Percentiles rank a stretch among this genome's conserved stretches.
These are phyloP conservation scores for Fagopyrum tataricum DNA, from an alignment of 148 eudicot genomes.

Conservation along the genomic window DNA sequence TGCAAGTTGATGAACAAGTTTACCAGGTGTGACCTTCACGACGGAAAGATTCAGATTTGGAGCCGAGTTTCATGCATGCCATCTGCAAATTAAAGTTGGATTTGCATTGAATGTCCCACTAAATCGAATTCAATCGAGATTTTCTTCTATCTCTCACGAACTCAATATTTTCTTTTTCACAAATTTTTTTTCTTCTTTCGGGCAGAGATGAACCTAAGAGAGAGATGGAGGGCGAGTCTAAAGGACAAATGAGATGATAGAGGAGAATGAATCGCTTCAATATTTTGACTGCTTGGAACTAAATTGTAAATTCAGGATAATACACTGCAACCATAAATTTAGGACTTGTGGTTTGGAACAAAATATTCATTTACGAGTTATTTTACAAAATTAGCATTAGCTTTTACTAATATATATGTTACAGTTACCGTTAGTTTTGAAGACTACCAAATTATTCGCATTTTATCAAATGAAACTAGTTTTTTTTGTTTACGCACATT, in stretches of 20 bases:
- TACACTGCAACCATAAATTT: neutral
- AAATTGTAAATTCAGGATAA: neutral
- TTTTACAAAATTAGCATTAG: neutral
- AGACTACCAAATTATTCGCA: too few relatives aligned
- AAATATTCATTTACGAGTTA: neutral
- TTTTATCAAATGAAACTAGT: too few relatives aligned
- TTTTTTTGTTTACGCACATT: too few relatives aligned
- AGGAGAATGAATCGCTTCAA: conserved; percentile 21
- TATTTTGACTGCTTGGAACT: neutral
- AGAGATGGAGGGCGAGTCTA: conserved; percentile 27
- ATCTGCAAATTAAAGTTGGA: conserved; percentile 18
- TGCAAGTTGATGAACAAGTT: neutral
- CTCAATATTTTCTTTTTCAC: neutral
- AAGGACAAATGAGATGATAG: neutral
- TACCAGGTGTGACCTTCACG: conserved; percentile 68
- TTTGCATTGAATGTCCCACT: neutral
- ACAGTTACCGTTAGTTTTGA: too few relatives aligned
- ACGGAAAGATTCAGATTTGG: conserved; percentile 58
- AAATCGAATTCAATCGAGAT: neutral
- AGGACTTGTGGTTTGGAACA: neutral
- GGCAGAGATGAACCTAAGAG: neutral
- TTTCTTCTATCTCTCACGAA: neutral
- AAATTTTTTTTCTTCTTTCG: neutral
- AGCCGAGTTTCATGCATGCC: conserved; percentile 65
- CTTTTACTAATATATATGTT: too few relatives aligned